Evolutionary conservation across 257 asterid species (phyloP).

Genomic region (Linderniella brevidens): DNA sequence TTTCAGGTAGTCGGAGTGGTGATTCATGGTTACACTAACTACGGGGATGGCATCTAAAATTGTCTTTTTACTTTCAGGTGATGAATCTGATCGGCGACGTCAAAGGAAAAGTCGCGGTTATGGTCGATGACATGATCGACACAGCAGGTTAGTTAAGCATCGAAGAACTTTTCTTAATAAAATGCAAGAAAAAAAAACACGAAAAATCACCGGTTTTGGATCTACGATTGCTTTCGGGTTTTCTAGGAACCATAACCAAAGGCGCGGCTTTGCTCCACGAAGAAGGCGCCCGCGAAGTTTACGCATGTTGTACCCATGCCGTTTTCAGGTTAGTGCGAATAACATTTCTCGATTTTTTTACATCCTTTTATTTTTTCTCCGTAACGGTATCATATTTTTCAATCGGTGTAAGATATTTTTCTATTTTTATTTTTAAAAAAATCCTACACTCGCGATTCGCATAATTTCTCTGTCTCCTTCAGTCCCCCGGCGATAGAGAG

Average conservation of each 20-base stretch:
- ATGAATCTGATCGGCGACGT: constrained; percentile 94
- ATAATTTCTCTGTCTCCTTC: not conserved
- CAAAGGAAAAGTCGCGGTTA: constrained; percentile 79
- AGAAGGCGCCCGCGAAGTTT: constrained; percentile 93
- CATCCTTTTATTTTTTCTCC: not conserved
- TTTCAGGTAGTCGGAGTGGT: too few relatives aligned
- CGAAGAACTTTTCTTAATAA: too few relatives aligned
- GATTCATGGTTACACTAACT: too few relatives aligned
- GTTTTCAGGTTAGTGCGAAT: constrained; percentile 49
- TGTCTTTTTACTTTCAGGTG: constrained; percentile 24
- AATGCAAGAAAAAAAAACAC: too few relatives aligned
- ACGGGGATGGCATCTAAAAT: too few relatives aligned
- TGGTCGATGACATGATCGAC: constrained; percentile 95
- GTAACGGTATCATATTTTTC: too few relatives aligned
- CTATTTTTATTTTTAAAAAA: too few relatives aligned
- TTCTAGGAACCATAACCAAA: constrained; percentile 77
- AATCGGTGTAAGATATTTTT: too few relatives aligned
- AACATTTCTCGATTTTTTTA: not conserved
- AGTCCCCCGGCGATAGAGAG: constrained; percentile 26
- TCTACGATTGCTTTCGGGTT: constrained; percentile 6
- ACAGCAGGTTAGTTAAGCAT: constrained; percentile 51
- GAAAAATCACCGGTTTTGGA: too few relatives aligned
- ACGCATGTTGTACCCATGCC: constrained; percentile 93
- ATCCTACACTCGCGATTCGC: not conserved
- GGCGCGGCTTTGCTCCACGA: constrained; percentile 88